Evolutionary conservation across 2,329 filamentous ascomycete species (phyloP).

Genomic region (Cylindrodendrum hubeiense): DNA sequence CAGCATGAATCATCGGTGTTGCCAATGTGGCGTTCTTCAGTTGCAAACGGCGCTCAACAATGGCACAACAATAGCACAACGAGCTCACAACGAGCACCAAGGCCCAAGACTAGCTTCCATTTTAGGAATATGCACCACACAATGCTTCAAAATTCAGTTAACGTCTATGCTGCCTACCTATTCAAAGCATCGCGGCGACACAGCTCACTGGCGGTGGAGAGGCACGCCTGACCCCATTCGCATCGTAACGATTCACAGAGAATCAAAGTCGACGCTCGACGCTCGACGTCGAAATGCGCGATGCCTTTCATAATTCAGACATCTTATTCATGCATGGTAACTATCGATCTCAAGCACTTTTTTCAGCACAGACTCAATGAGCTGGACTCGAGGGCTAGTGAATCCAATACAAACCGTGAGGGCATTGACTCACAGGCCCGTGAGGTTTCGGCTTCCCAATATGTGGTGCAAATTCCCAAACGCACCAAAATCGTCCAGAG

Average conservation of each 20-base stretch:
- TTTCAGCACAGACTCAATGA: background rate
- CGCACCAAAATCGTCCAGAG: background rate
- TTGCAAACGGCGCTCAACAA: background rate
- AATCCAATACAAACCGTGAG: background rate
- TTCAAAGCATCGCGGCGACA: too few species aligned
- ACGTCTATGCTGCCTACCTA: too few species aligned
- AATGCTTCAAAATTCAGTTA: background rate
- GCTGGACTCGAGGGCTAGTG: background rate
- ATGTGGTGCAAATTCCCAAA: background rate
- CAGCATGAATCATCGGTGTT: background rate
- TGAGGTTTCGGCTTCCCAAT: background rate
- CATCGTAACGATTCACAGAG: background rate
- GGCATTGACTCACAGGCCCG: background rate
- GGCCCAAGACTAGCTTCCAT: too few species aligned
- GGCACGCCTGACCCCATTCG: background rate
- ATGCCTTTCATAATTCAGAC: background rate
- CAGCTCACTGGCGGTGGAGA: too few species aligned
- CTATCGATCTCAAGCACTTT: background rate
- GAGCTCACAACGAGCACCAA: background rate
- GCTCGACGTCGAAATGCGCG: too few species aligned
- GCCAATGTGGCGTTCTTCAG: background rate
- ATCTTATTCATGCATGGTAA: background rate
- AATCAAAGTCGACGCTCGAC: background rate
- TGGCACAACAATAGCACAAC: background rate
- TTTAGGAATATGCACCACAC: background rate